phyloP scores from a whole-genome alignment of 192 early-diverging fungal genomes.

The Entomortierella chlamydospora region DNA sequence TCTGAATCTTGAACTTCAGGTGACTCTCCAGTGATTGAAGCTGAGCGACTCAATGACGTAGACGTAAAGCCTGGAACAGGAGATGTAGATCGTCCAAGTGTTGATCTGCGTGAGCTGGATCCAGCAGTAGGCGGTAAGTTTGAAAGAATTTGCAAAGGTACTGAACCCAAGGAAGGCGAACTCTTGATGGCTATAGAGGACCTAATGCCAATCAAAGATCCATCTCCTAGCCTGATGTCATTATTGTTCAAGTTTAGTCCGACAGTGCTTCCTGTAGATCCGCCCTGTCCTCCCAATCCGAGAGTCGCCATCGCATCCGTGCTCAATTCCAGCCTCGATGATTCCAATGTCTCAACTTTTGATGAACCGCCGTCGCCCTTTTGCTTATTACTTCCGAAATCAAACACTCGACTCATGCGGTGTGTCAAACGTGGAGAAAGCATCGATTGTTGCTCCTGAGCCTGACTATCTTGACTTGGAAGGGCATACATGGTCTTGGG shows the following conservation, averaged over 20 bases:
- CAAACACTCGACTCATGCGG: conserved; percentile 48
- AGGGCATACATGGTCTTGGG: conserved; percentile 39
- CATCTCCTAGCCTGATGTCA: conserved; percentile 21
- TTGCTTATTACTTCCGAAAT: conserved; percentile 14
- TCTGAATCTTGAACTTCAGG: background rate
- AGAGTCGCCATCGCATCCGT: conserved; percentile 39
- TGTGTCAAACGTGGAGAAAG: conserved; percentile 17
- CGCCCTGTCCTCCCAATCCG: conserved; percentile 31
- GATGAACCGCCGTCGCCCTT: background rate
- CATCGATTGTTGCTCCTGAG: conserved; percentile 10
- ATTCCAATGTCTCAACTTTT: conserved; percentile 31
- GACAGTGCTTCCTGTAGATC: conserved; percentile 28
- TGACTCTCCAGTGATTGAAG: background rate
- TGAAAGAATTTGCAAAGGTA: conserved; percentile 13
- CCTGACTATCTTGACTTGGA: background rate
- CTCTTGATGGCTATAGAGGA: conserved; percentile 51
- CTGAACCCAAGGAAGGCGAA: conserved; percentile 37
- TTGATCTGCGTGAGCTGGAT: background rate
- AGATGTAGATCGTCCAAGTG: conserved; percentile 2
- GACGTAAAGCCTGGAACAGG: conserved; percentile 8
- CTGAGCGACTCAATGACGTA: conserved; percentile 4
- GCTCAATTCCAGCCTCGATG: conserved; percentile 26
- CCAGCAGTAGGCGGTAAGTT: background rate
- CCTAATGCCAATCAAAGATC: conserved; percentile 22
- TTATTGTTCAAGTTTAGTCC: background rate